Evolutionary conservation across 805 yeast species (phyloP).

Genomic region (Lachancea cidri): DNA sequence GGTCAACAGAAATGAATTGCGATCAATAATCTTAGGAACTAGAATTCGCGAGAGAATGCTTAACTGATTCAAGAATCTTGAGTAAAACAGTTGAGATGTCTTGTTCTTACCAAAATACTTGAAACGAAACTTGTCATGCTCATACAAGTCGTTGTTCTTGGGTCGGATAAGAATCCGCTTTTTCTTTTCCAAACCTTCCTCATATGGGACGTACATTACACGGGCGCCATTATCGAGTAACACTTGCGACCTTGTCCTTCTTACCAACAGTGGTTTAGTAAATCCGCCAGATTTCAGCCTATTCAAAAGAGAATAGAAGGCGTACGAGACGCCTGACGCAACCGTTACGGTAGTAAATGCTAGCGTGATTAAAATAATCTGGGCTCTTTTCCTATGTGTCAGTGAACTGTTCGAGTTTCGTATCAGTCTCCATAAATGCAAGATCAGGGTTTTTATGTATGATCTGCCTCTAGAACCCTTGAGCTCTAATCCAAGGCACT

Average conservation of each 20-base stretch:
- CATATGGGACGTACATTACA: constrained; percentile 29
- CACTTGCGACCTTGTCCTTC: constrained; percentile 28
- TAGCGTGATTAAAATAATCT: constrained; percentile 19
- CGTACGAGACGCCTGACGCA: constrained; percentile 18
- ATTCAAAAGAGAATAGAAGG: constrained; percentile 10
- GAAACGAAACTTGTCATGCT: constrained; percentile 31
- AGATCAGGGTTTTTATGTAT: constrained; percentile 15
- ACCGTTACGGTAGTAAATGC: constrained; percentile 16
- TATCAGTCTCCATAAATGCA: constrained; percentile 19
- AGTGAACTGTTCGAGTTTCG: constrained; percentile 20
- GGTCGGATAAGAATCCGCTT: constrained; percentile 29
- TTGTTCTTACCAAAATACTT: constrained; percentile 21
- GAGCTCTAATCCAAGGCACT: constrained; percentile 22
- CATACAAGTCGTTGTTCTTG: constrained; percentile 28
- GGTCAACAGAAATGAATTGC: constrained; percentile 58
- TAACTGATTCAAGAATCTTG: constrained; percentile 67
- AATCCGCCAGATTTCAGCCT: constrained; percentile 9
- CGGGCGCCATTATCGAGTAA: constrained; percentile 29
- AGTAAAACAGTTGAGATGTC: constrained; percentile 38
- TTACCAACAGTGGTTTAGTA: constrained; percentile 12
- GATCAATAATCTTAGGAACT: constrained; percentile 68
- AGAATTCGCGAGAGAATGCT: constrained; percentile 73
- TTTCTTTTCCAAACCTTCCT: constrained; percentile 12
- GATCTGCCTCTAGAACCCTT: constrained; percentile 14
- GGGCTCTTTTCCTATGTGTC: constrained; percentile 23